phyloP scores from a whole-genome alignment of 2,329 filamentous ascomycete species.

The Cercospora sesami region DNA sequence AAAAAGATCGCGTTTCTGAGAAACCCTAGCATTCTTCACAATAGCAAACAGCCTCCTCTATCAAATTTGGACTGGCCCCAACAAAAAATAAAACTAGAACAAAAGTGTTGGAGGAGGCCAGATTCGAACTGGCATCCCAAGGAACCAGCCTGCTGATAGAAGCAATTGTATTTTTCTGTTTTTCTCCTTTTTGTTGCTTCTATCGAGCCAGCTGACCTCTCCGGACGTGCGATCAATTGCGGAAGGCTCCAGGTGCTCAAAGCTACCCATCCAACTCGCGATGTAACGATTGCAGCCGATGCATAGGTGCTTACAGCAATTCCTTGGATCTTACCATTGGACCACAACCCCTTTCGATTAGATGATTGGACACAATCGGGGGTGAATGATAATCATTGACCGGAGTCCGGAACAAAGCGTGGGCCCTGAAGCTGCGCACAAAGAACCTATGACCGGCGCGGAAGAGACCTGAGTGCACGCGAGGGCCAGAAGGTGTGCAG shows the following conservation, averaged over 20 bases:
- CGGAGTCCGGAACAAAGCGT: background rate
- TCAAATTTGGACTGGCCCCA: no score
- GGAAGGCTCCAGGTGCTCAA: background rate
- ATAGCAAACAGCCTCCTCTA: background rate
- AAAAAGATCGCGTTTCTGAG: background rate
- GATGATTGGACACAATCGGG: background rate
- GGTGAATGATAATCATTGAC: background rate
- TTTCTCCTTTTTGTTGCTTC: no score
- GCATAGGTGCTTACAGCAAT: background rate
- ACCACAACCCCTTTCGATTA: background rate
- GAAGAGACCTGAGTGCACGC: background rate
- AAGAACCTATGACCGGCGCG: background rate
- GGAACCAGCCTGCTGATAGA: background rate
- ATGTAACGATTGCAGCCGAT: no score
- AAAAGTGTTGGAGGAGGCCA: background rate
- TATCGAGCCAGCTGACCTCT: no score
- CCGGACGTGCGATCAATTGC: background rate
- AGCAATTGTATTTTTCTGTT: no score
- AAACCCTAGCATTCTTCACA: background rate
- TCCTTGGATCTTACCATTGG: background rate
- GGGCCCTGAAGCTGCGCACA: background rate
- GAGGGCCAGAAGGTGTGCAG: background rate
- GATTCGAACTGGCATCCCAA: background rate
- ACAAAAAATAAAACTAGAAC: background rate
- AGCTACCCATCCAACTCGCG: background rate